Base-by-base conservation (phyloP, 2,329 filamentous ascomycete genomes). In the Bertia moriformis region DNA sequence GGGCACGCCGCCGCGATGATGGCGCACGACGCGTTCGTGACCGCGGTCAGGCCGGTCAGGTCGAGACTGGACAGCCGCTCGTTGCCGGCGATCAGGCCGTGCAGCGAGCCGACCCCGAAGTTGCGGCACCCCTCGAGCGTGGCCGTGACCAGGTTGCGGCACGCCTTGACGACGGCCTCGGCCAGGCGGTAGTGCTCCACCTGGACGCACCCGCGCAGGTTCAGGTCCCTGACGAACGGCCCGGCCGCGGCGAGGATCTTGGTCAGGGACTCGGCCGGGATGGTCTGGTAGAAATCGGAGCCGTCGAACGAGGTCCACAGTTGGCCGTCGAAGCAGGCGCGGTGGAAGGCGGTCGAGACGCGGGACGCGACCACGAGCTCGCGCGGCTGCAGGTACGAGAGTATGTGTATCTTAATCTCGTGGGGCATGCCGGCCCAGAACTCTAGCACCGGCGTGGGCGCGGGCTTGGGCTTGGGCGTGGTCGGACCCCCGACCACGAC, bases 241-340 rank as follows among this genome's bases (percentile, higher is more conserved):
- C 89, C 91, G 1, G 88, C 86, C 3, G 78, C 70, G 1, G 78
- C 74, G 51, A 96, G 87, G 44, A 96, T 87, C 51, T 82, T 86
- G 41, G 87, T 75, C 37, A 98, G 63, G 1, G 85, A 83, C 45
- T 84, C 78, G 17, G 83, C 84, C 0, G 89, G 81, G 46, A 96
- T 95, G 39, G 87, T 74, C 45, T 72, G 73, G 54, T 96, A 95
- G 57, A 91, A 96, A 38, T 83, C 78, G 5, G 86, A 80, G 2
- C 84, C 77, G 55, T 96, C 87, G 38, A 96, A 70, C 32, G 71
- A 75, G 3, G 76, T 79, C 91, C 91, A 98, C 14, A 96, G 62
- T 60, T 98, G 91, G 2, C 91, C 91, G 55, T 98, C 89, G 49
- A 89, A 94, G 60, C 89, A 95, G 59, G 84, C 76, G 37, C 71